Conservation (phyloP, 2,329 filamentous ascomycete species). For the Neopestalotiopsis clavispora region DNA sequence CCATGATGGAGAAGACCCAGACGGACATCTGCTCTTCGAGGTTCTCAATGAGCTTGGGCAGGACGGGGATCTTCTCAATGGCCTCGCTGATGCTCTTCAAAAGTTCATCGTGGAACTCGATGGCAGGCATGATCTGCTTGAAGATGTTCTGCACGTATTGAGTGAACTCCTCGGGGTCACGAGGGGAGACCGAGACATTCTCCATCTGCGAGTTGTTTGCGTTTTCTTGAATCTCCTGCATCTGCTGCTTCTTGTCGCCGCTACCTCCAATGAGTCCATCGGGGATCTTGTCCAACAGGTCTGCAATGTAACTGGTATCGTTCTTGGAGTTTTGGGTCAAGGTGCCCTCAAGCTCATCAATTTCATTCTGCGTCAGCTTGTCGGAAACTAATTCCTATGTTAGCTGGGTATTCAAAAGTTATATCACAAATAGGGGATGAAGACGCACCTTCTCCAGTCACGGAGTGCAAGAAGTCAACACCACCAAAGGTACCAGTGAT, state of each 20-base stretch:
- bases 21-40: conserved; percentile 85
- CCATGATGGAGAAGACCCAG: conserved; percentile 91
- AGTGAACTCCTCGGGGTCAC: conserved; percentile 84
- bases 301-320: conserved; percentile 77
- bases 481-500: conserved; percentile 94
- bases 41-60: conserved; percentile 85
- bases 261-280: conserved; percentile 78
- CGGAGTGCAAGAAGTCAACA: conserved; percentile 91
- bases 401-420: background rate
- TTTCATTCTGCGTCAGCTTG: conserved; percentile 89
- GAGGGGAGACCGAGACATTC: conserved; percentile 74
- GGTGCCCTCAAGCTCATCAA: conserved; percentile 85
- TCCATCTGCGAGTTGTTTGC: conserved; percentile 77
- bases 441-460: conserved; percentile 67
- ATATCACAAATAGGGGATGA: too few relatives aligned
- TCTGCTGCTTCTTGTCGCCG: conserved; percentile 74
- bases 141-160: conserved; percentile 75
- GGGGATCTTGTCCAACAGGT: conserved; percentile 82
- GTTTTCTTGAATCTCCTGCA: conserved; percentile 80
- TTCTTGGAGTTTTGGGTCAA: conserved; percentile 67
- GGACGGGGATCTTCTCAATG: conserved; percentile 82
- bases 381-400: conserved; percentile 67
- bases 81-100: conserved; percentile 79
- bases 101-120: conserved; percentile 89
- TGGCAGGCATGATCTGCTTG: conserved; percentile 83